phyloP scores from a whole-genome alignment of 2,329 filamentous ascomycete genomes.

The Plectosphaerella plurivora region DNA sequence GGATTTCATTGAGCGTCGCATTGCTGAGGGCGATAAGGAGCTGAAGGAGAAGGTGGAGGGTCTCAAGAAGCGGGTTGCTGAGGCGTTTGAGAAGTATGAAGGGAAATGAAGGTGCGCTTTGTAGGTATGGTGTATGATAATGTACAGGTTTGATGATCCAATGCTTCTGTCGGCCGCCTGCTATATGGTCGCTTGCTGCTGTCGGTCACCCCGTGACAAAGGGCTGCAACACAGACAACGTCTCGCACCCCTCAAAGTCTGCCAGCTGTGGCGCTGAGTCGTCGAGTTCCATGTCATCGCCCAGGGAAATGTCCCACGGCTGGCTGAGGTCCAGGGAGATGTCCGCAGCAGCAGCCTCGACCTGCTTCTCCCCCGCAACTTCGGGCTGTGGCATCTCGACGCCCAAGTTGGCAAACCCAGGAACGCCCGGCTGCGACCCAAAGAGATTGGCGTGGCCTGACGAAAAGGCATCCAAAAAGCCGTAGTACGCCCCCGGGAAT shows the following conservation, averaged over 20 bases:
- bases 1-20: slow-evolving; percentile 28
- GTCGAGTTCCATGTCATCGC: neutral
- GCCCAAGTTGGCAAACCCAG: neutral
- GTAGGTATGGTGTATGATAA: too few relatives aligned
- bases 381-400: neutral
- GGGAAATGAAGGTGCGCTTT: too few relatives aligned
- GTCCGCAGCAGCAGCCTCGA: neutral
- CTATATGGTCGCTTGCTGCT: too few relatives aligned
- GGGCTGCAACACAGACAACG: neutral
- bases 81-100: slow-evolving; percentile 10
- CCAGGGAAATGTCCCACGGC: neutral
- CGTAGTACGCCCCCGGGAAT: neutral
- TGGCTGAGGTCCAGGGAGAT: neutral
- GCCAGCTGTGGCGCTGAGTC: neutral
- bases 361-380: neutral
- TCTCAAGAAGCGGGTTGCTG: slow-evolving; percentile 19
- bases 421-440: neutral
- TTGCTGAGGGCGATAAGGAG: slow-evolving; percentile 39
- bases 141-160: too few relatives aligned
- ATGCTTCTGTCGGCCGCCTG: too few relatives aligned
- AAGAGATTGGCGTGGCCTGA: neutral
- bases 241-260: neutral
- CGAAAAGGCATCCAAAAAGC: neutral
- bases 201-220: neutral
- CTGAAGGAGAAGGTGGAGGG: slow-evolving; percentile 39